Percentiles rank a stretch among this genome's conserved stretches.
phyloP scores from a whole-genome alignment of 257 asterid genomes.

The Solanum infundibuliforme region DNA sequence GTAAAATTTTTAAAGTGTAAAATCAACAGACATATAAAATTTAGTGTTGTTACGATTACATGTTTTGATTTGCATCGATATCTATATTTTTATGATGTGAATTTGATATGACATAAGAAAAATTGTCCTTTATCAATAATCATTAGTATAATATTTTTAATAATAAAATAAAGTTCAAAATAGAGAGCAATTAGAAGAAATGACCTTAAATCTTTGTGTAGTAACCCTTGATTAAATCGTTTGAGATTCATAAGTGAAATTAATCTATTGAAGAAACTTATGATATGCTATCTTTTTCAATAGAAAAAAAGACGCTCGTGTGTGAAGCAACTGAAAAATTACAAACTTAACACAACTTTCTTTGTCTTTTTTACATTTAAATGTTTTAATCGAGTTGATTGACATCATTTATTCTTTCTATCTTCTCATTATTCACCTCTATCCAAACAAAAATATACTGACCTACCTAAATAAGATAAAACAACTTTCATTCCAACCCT shows the following conservation, averaged over 20 bases:
- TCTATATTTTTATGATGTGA: neutral
- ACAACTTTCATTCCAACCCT: accelerated
- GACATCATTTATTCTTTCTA: neutral
- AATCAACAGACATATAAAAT: neutral
- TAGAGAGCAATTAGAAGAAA: neutral
- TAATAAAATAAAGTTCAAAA: neutral
- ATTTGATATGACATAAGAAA: neutral
- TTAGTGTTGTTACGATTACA: accelerated
- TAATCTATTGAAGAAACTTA: no score
- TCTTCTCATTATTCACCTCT: neutral
- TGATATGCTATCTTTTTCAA: neutral
- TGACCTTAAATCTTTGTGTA: neutral
- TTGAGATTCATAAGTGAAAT: neutral
- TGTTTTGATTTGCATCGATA: neutral
- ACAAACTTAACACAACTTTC: neutral
- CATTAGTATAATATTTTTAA: neutral
- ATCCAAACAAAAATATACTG: accelerated
- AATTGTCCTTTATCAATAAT: neutral
- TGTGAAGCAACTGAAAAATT: accelerated
- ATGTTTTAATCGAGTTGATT: neutral
- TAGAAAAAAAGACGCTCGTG: accelerated
- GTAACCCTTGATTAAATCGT: accelerated
- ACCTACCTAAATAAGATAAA: neutral
- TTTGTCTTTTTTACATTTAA: neutral
- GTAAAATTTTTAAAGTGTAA: accelerated